Percentiles rank a stretch among this genome's conserved stretches.
phyloP scores from a whole-genome alignment of 345 rosid genomes.

The Dipteronia sinensis region DNA sequence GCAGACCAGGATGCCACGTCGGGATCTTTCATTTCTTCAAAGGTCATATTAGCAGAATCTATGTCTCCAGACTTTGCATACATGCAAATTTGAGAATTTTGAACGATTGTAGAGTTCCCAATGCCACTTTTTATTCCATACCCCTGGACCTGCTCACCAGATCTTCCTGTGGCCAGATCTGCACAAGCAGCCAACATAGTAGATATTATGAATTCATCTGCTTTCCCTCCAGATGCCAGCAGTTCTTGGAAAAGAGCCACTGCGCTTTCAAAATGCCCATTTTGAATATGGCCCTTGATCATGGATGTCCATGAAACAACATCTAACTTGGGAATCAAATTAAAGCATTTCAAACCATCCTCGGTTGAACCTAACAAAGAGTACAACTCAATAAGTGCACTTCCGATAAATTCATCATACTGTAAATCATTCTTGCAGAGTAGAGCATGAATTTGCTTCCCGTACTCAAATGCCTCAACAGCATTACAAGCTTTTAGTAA shows the following conservation, averaged over 20 bases:
- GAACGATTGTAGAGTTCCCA: conserved; percentile 41
- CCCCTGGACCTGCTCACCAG: conserved; percentile 53
- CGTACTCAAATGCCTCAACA: conserved; percentile 38
- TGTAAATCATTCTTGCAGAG: conserved; percentile 49
- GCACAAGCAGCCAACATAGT: conserved; percentile 57
- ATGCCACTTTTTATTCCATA: conserved; percentile 46
- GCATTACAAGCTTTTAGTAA: conserved; percentile 49
- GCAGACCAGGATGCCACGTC: conserved; percentile 55
- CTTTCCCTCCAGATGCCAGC: conserved; percentile 36
- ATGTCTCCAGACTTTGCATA: conserved; percentile 55
- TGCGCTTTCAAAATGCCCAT: conserved; percentile 47
- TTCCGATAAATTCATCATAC: conserved; percentile 54
- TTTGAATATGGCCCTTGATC: conserved; percentile 46
- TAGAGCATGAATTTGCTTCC: conserved; percentile 52
- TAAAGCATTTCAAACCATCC: conserved; percentile 51
- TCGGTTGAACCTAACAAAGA: conserved; percentile 43
- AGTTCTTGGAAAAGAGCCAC: conserved; percentile 46
- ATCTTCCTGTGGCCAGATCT: conserved; percentile 42
- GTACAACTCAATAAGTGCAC: conserved; percentile 51
- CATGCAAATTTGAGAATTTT: conserved; percentile 53
- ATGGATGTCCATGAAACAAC: conserved; percentile 56
- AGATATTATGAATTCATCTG: conserved; percentile 55
- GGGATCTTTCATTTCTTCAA: conserved; percentile 40
- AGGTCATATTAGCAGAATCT: conserved; percentile 32
- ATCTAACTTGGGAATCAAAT: conserved; percentile 40